Evolutionary conservation across 2,329 filamentous ascomycete species (phyloP).

Genomic region (Nemania bipapillata): DNA sequence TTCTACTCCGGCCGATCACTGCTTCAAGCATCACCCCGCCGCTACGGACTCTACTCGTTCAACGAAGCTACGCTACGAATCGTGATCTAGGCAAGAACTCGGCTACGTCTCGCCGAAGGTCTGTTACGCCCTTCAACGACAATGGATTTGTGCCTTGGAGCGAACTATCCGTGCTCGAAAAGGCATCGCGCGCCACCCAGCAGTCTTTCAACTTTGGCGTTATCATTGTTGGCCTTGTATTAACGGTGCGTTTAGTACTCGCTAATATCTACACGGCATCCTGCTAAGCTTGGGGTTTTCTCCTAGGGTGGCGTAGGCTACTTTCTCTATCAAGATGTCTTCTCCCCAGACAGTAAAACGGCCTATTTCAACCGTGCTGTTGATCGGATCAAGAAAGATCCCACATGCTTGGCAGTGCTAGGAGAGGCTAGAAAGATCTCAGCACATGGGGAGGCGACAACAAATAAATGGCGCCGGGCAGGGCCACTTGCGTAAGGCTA

Average conservation of each 20-base stretch:
- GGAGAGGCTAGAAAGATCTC: slow-evolving; percentile 79
- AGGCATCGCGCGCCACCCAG: slow-evolving; percentile 84
- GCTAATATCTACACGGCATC: neutral
- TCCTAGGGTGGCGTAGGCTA: slow-evolving; percentile 77
- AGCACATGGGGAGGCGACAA: slow-evolving; percentile 83
- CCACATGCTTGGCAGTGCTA: slow-evolving; percentile 76
- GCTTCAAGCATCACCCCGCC: slow-evolving; percentile 48
- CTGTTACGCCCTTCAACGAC: slow-evolving; percentile 86
- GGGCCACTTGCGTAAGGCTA: slow-evolving; percentile 67
- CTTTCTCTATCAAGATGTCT: slow-evolving; percentile 82
- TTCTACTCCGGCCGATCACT: slow-evolving; percentile 54
- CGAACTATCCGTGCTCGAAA: slow-evolving; percentile 78
- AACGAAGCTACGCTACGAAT: slow-evolving; percentile 70
- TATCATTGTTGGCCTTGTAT: slow-evolving; percentile 75
- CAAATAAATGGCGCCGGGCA: slow-evolving; percentile 80
- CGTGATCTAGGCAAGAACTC: slow-evolving; percentile 55
- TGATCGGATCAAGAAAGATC: slow-evolving; percentile 77
- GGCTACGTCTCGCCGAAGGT: slow-evolving; percentile 66
- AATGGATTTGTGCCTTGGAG: slow-evolving; percentile 84
- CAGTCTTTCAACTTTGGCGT: slow-evolving; percentile 89
- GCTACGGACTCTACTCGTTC: slow-evolving; percentile 54
- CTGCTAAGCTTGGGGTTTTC: slow-evolving; percentile 17
- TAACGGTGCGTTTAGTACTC: slow-evolving; percentile 70
- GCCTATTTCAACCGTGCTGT: slow-evolving; percentile 89
- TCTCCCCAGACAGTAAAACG: slow-evolving; percentile 85